Conservation (phyloP, 768 basidiomycete species). For the Mycena kentingensis region DNA sequence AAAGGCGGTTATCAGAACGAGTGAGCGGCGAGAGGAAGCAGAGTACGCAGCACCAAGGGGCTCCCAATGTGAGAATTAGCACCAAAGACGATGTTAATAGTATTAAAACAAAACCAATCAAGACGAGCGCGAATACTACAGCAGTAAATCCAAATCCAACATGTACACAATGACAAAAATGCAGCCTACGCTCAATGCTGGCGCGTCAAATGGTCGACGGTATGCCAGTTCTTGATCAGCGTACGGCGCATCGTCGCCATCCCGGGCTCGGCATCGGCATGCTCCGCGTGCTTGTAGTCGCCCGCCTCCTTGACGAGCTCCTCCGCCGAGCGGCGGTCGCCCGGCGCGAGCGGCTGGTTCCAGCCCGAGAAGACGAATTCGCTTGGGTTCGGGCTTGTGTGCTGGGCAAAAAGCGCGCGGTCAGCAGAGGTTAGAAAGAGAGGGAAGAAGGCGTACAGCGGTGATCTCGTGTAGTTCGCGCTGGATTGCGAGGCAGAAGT, state of each 20-base stretch:
- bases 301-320: constrained; percentile 45
- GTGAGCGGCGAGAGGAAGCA: too few relatives aligned
- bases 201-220: constrained; percentile 41
- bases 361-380: constrained; percentile 54
- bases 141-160: too few relatives aligned
- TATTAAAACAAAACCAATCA: too few relatives aligned
- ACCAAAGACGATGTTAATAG: too few relatives aligned
- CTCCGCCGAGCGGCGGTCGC: constrained; percentile 57
- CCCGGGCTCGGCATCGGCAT: constrained; percentile 32
- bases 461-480: constrained; percentile 74
- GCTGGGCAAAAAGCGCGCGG: constrained; percentile 37
- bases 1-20: too few relatives aligned
- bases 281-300: constrained; percentile 37
- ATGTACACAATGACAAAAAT: background rate
- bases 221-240: constrained; percentile 44
- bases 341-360: constrained; percentile 75
- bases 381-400: constrained; percentile 55
- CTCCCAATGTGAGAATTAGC: too few relatives aligned
- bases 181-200: constrained; percentile 8
- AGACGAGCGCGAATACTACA: too few relatives aligned
- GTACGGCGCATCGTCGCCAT: constrained; percentile 41
- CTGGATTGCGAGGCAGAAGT: constrained; percentile 67
- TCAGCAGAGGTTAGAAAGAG: background rate
- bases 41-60: too few relatives aligned
- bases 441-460: constrained; percentile 45